These are phyloP conservation scores for Anaeromyces robustus DNA, from an alignment of 192 early-diverging fungal species.

Conservation along the genomic window DNA sequence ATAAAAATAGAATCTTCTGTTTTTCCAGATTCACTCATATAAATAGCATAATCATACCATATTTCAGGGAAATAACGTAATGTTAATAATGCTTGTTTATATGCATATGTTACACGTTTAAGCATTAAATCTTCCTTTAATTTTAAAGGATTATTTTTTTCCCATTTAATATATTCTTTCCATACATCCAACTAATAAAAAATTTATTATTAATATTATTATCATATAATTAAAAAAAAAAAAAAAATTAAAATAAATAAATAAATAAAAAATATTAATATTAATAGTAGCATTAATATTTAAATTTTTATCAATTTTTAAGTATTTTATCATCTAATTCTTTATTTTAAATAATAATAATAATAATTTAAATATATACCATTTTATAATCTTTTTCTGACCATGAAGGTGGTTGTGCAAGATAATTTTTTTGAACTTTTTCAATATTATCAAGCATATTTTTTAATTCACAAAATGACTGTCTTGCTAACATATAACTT, in stretches of 20 bases:
- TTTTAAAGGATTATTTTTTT: constrained; percentile 67
- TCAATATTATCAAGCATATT: constrained; percentile 63
- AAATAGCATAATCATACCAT: constrained; percentile 60
- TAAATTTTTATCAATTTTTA: no score
- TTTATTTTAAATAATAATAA: not conserved
- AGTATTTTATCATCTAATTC: no score
- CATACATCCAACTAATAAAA: constrained; percentile 41
- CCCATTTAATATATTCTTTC: constrained; percentile 86
- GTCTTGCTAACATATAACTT: constrained; percentile 86
- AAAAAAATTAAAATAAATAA: constrained; percentile 4
- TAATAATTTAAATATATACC: constrained; percentile 20
- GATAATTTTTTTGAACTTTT: constrained; percentile 26
- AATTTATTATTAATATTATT: no score
- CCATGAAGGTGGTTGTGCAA: constrained; percentile 71
- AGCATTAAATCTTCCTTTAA: constrained; percentile 31
- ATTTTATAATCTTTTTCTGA: constrained; percentile 44
- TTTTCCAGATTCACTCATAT: constrained; percentile 35
- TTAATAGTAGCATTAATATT: not conserved
- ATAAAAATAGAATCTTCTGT: constrained; percentile 40
- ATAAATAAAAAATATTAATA: not conserved
- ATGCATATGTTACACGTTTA: constrained; percentile 61
- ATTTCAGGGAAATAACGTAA: constrained; percentile 78
- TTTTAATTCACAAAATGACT: constrained; percentile 63
- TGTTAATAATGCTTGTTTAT: constrained; percentile 68
- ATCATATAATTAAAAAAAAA: not conserved